Conservation (phyloP, 2,329 filamentous ascomycete genomes). For the Mycogone perniciosa region DNA sequence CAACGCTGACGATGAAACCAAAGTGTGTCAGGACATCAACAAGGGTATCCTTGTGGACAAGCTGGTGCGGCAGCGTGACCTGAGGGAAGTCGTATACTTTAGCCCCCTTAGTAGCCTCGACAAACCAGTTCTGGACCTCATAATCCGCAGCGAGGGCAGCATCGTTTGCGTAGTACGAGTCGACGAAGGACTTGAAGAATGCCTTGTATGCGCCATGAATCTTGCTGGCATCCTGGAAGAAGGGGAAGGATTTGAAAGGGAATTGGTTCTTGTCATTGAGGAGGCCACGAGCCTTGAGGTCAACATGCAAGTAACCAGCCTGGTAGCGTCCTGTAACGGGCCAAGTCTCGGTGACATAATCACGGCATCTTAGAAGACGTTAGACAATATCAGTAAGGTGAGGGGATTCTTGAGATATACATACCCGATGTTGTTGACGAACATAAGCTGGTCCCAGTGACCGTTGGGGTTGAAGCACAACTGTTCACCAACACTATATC, state of each 20-base stretch:
- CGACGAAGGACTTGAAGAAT: constrained; percentile 37
- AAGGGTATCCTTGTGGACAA: constrained; percentile 21
- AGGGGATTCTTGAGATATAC: background rate
- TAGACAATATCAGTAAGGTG: background rate
- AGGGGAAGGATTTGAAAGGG: constrained; percentile 35
- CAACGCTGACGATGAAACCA: constrained; percentile 22
- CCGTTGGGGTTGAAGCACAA: constrained; percentile 23
- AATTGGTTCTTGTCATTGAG: constrained; percentile 31
- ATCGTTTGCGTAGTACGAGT: constrained; percentile 36
- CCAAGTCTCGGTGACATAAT: constrained; percentile 25
- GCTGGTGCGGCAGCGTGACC: constrained; percentile 11
- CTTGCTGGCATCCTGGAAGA: constrained; percentile 35
- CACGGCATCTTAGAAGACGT: constrained; percentile 14
- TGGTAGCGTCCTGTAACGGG: constrained; percentile 26
- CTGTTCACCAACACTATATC: constrained; percentile 14
- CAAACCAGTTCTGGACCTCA: constrained; percentile 40
- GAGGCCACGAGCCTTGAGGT: constrained; percentile 35
- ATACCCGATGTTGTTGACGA: constrained; percentile 21
- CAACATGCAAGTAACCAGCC: constrained; percentile 32
- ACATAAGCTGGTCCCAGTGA: constrained; percentile 26
- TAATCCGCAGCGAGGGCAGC: constrained; percentile 27
- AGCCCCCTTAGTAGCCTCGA: constrained; percentile 32
- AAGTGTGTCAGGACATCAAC: constrained; percentile 35
- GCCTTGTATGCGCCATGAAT: constrained; percentile 30
- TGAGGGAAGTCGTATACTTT: constrained; percentile 37